Evolutionary conservation across 495 filamentous ascomycete genomes (phyloP).

Genomic region (Jackrogersella minutella): DNA sequence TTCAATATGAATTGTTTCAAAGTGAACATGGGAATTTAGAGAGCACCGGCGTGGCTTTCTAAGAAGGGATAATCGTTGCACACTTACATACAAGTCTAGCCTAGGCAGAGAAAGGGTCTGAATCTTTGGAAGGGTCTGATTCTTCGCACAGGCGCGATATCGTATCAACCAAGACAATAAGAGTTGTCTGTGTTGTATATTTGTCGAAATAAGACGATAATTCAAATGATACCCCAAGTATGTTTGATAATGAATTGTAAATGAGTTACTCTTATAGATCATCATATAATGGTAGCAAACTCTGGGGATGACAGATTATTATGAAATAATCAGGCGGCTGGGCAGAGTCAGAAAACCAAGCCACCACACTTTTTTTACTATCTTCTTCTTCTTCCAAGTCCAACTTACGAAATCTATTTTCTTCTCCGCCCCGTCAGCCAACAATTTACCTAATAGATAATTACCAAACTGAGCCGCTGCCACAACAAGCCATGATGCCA

Average conservation of each 20-base stretch:
- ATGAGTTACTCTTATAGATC: too few relatives aligned
- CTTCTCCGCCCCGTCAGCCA: conserved; percentile 10
- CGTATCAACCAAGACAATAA: conserved; percentile 5
- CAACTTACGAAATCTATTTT: conserved; percentile 20
- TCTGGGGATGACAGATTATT: conserved; percentile 3
- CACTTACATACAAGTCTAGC: too few relatives aligned
- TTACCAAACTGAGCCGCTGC: conserved; percentile 25
- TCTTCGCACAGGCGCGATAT: conserved; percentile 27
- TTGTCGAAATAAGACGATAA: too few relatives aligned
- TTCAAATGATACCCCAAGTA: too few relatives aligned
- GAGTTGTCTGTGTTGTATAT: neutral
- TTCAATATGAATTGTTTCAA: conserved; percentile 41
- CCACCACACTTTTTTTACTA: neutral
- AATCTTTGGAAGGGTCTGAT: too few relatives aligned
- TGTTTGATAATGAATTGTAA: too few relatives aligned
- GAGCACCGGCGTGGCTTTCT: conserved; percentile 27
- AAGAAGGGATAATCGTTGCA: too few relatives aligned
- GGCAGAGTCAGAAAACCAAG: neutral
- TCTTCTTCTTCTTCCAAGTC: too few relatives aligned
- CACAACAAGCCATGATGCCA: conserved; percentile 15
- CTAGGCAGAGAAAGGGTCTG: too few relatives aligned
- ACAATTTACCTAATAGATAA: conserved; percentile 21
- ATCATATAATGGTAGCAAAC: conserved; percentile 14
- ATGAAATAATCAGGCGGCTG: conserved; percentile 34
- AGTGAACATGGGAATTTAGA: conserved; percentile 39